These are phyloP conservation scores for Bruguiera sexangula DNA, from an alignment of 345 rosid species.

Conservation along the genomic window DNA sequence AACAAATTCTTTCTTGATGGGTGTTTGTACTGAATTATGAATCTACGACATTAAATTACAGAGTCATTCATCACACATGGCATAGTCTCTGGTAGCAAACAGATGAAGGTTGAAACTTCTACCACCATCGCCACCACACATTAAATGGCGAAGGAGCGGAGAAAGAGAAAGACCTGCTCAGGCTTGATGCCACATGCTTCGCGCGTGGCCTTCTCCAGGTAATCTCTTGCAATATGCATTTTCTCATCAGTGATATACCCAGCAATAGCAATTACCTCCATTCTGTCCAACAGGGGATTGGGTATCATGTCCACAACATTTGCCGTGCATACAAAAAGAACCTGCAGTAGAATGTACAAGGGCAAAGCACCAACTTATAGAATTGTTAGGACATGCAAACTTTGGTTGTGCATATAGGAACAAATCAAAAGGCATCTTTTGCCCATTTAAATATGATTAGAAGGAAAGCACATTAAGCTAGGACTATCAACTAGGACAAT, in stretches of 20 bases:
- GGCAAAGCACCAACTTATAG: slow-evolving; percentile 13
- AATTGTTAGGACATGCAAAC: neutral
- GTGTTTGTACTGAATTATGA: too few relatives aligned
- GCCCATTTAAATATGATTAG: too few relatives aligned
- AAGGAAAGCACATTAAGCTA: too few relatives aligned
- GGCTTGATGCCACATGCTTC: slow-evolving; percentile 91
- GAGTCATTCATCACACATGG: neutral
- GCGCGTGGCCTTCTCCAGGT: slow-evolving; percentile 80
- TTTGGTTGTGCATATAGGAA: too few relatives aligned
- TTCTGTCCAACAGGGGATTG: slow-evolving; percentile 95
- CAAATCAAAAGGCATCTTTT: too few relatives aligned
- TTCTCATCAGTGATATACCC: slow-evolving; percentile 99
- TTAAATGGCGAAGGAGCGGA: slow-evolving; percentile 1
- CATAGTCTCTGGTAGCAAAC: too few relatives aligned
- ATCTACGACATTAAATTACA: neutral
- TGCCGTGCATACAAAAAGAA: slow-evolving; percentile 98
- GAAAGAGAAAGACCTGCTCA: slow-evolving; percentile 58
- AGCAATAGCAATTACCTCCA: slow-evolving; percentile 97
- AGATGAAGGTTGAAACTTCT: too few relatives aligned
- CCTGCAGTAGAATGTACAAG: slow-evolving; percentile 43
- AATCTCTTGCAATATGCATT: slow-evolving; percentile 96
- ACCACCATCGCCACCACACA: neutral
- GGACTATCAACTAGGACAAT: neutral
- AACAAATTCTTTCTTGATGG: neutral
- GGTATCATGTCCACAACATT: slow-evolving; percentile 94